Percentiles rank a stretch among this genome's conserved stretches.
phyloP scores from a whole-genome alignment of 2,329 filamentous ascomycete genomes.

The Botryotinia globosa region DNA sequence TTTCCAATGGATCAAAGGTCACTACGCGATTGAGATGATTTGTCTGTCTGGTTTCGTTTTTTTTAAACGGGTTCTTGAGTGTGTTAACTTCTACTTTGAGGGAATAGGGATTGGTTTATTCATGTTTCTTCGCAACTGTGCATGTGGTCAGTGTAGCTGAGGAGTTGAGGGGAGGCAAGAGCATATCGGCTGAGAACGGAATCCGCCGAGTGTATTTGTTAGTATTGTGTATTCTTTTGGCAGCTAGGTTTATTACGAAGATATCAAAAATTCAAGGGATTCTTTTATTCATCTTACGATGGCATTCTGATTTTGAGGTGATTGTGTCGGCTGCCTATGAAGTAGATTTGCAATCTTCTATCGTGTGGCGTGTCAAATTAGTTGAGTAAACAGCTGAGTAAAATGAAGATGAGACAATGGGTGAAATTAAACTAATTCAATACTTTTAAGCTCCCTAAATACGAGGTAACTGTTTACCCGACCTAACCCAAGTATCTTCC shows the following conservation, averaged over 20 bases:
- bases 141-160: neutral
- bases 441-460: neutral
- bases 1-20: neutral
- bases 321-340: neutral
- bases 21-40: neutral
- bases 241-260: neutral
- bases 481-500: neutral
- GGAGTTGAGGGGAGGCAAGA: neutral
- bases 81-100: slow-evolving; percentile 1
- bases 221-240: neutral
- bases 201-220: neutral
- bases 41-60: neutral
- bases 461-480: neutral
- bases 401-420: neutral
- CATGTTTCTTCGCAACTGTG: neutral
- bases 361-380: neutral
- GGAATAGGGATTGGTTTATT: neutral
- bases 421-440: neutral
- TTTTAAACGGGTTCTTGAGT: neutral
- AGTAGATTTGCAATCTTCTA: neutral
- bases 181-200: neutral
- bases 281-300: neutral
- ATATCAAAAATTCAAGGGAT: neutral
- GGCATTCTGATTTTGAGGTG: neutral
- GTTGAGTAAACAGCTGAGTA: neutral